These are phyloP conservation scores for Lentinula raphanica DNA, from an alignment of 768 basidiomycete genomes.

Conservation along the genomic window DNA sequence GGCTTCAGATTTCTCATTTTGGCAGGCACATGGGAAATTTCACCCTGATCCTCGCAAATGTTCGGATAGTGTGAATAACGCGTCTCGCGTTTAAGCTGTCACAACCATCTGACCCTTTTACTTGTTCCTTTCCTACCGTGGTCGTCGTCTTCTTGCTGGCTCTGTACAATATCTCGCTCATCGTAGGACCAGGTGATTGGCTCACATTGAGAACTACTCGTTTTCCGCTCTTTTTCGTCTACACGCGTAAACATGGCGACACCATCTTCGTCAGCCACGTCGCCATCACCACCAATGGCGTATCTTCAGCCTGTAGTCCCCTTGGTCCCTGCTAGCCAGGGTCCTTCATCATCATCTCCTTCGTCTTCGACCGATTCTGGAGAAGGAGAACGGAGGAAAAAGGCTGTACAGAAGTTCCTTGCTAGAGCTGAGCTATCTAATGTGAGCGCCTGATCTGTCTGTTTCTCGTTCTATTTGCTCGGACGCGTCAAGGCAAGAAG, in stretches of 20 bases:
- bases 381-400: slow-evolving; percentile 59
- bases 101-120: slow-evolving; percentile 6
- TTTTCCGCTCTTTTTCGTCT: slow-evolving; percentile 13
- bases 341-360: slow-evolving; percentile 13
- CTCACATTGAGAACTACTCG: slow-evolving; percentile 12
- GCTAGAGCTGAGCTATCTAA: slow-evolving; percentile 76
- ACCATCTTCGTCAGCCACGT: slow-evolving; percentile 77
- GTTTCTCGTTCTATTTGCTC: slow-evolving; percentile 13
- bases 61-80: background rate
- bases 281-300: slow-evolving; percentile 70
- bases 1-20: background rate
- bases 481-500: slow-evolving; percentile 43
- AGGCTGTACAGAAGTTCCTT: slow-evolving; percentile 69
- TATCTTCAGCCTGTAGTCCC: slow-evolving; percentile 36
- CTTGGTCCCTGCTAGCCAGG: slow-evolving; percentile 23
- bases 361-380: slow-evolving; percentile 32
- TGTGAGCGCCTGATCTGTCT: slow-evolving; percentile 44
- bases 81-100: background rate
- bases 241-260: slow-evolving; percentile 61
- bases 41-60: background rate
- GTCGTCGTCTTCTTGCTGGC: background rate
- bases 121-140: background rate
- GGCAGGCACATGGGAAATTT: background rate
- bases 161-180: slow-evolving; percentile 13
- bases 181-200: slow-evolving; percentile 27